Percentiles rank a stretch among this genome's conserved stretches.
Conservation (phyloP, 306 rosid species). For the Medicago lupulina region DNA sequence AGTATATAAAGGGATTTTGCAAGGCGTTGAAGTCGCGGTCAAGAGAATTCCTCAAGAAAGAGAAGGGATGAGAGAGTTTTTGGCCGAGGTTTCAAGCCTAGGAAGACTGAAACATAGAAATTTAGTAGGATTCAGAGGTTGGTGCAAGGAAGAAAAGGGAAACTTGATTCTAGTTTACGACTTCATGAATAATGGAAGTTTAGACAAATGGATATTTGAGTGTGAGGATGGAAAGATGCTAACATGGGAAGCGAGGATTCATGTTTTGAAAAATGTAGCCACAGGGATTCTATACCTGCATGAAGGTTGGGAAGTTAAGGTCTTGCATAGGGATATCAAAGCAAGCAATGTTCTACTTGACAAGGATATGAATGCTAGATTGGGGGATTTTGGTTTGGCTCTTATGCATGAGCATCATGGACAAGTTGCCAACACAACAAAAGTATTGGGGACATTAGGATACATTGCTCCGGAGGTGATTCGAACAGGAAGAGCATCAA, state of each 20-base stretch:
- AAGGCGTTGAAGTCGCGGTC: slow-evolving; percentile 66
- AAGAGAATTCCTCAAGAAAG: slow-evolving; percentile 56
- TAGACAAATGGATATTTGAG: slow-evolving; percentile 66
- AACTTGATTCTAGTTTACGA: slow-evolving; percentile 68
- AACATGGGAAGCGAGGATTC: slow-evolving; percentile 62
- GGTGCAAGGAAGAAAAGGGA: slow-evolving; percentile 70
- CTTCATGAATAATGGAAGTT: slow-evolving; percentile 70
- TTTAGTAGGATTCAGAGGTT: slow-evolving; percentile 68
- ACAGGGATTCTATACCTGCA: slow-evolving; percentile 64
- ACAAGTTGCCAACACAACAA: slow-evolving; percentile 51
- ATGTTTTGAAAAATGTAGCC: slow-evolving; percentile 64
- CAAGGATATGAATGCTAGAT: slow-evolving; percentile 68
- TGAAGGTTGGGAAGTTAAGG: slow-evolving; percentile 76
- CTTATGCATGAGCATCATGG: slow-evolving; percentile 58
- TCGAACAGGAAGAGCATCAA: slow-evolving; percentile 51
- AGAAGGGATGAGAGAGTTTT: slow-evolving; percentile 68
- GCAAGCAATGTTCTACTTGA: slow-evolving; percentile 71
- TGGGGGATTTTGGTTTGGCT: slow-evolving; percentile 73
- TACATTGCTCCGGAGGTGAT: slow-evolving; percentile 74
- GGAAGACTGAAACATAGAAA: slow-evolving; percentile 76
- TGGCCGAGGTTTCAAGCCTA: slow-evolving; percentile 73
- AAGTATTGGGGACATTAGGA: slow-evolving; percentile 67
- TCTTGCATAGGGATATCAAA: slow-evolving; percentile 73
- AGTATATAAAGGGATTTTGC: slow-evolving; percentile 64
- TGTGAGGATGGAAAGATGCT: slow-evolving; percentile 48